Conservation (phyloP, 441 rosid species). For the Populus tomentosa region DNA sequence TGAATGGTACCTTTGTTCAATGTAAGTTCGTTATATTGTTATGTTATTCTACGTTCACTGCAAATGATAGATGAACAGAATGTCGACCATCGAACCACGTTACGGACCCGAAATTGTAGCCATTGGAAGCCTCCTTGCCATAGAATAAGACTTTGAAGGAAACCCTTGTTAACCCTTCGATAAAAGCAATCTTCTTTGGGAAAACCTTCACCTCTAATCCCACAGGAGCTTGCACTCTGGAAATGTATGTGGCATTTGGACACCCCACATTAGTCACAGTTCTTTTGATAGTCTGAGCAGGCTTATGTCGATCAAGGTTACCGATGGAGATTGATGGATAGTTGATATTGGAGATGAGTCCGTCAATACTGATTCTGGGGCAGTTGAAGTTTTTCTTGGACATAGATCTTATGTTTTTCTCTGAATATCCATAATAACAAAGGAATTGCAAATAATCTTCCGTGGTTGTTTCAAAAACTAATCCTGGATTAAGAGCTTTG, state of each 20-base stretch:
- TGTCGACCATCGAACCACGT: constrained; percentile 51
- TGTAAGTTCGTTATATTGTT: neutral
- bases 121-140: constrained; percentile 39
- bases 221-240: constrained; percentile 34
- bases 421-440: constrained; percentile 52
- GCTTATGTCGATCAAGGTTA: constrained; percentile 32
- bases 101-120: constrained; percentile 57
- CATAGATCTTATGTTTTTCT: constrained; percentile 39
- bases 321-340: constrained; percentile 75
- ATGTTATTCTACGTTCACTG: constrained; percentile 40
- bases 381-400: constrained; percentile 46
- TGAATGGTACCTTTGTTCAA: neutral
- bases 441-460: constrained; percentile 55
- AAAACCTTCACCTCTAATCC: constrained; percentile 50
- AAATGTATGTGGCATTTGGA: constrained; percentile 44
- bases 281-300: constrained; percentile 32
- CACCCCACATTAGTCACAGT: constrained; percentile 59
- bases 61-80: constrained; percentile 42
- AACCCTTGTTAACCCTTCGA: constrained; percentile 19
- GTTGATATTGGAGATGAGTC: constrained; percentile 56
- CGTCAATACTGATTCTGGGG: constrained; percentile 26
- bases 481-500: constrained; percentile 64
- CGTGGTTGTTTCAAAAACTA: constrained; percentile 54
- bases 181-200: constrained; percentile 49
- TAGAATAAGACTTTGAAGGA: constrained; percentile 41